Conservation (phyloP, 805 yeast genomes). For the Saturnispora kantuleensis region DNA sequence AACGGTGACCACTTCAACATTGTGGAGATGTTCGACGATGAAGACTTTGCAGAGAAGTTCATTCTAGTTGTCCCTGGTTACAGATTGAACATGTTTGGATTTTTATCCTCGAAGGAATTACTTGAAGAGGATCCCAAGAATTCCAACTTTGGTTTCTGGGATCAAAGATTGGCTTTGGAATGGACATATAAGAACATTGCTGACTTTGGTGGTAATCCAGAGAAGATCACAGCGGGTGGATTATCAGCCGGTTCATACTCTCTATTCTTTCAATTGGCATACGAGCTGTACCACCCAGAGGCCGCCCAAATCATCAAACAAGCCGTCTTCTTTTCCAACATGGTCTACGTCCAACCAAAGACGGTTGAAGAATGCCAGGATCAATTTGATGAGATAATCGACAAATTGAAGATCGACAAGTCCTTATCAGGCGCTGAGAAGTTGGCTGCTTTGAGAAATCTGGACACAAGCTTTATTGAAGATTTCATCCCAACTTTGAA, state of each 20-base stretch:
- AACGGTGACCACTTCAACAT: slow-evolving; percentile 19
- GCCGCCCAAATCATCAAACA: slow-evolving; percentile 31
- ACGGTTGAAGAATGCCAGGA: slow-evolving; percentile 26
- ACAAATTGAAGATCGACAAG: slow-evolving; percentile 16
- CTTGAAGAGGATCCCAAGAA: slow-evolving; percentile 23
- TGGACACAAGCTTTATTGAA: slow-evolving; percentile 15
- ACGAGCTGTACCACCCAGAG: slow-evolving; percentile 33
- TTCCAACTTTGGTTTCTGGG: slow-evolving; percentile 35
- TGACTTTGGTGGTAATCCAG: slow-evolving; percentile 39
- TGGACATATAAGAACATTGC: slow-evolving; percentile 36
- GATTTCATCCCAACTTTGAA: slow-evolving; percentile 16
- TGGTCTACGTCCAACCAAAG: slow-evolving; percentile 32
- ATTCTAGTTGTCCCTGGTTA: slow-evolving; percentile 31
- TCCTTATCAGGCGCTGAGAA: slow-evolving; percentile 9
- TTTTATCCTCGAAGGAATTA: slow-evolving; percentile 30
- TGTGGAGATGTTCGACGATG: slow-evolving; percentile 20
- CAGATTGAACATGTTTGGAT: slow-evolving; percentile 32
- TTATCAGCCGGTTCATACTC: slow-evolving; percentile 39
- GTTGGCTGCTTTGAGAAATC: slow-evolving; percentile 7
- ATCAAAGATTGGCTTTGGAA: slow-evolving; percentile 35
- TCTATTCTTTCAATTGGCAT: slow-evolving; percentile 32
- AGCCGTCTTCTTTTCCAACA: slow-evolving; percentile 27
- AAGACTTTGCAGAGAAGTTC: slow-evolving; percentile 24
- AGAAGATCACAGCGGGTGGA: slow-evolving; percentile 35
- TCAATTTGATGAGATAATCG: slow-evolving; percentile 29